Conservation (phyloP, 176 grass and related monocot genomes). For the Phragmites australis region DNA sequence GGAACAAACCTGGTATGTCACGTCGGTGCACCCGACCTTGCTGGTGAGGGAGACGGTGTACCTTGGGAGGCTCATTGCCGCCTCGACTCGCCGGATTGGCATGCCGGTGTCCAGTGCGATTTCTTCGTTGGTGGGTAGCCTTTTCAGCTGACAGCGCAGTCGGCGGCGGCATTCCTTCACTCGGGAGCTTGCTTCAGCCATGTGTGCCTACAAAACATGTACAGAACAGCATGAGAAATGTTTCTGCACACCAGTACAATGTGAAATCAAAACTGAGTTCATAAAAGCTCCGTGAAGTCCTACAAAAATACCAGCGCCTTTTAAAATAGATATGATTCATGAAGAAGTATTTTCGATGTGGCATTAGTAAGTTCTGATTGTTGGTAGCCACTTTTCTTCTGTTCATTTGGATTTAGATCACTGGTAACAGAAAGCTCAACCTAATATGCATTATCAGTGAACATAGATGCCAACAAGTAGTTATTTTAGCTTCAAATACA, state of each 20-base stretch:
- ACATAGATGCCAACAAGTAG: too few relatives aligned
- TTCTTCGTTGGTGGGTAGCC: constrained; percentile 62
- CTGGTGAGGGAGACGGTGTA: constrained; percentile 60
- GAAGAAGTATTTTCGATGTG: too few relatives aligned
- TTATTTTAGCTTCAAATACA: too few relatives aligned
- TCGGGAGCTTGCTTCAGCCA: constrained; percentile 69
- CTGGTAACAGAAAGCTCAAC: too few relatives aligned
- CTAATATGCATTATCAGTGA: too few relatives aligned
- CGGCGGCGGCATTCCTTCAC: constrained; percentile 57
- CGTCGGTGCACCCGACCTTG: constrained; percentile 59
- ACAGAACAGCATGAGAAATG: not conserved
- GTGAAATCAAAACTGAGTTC: not conserved
- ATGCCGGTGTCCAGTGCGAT: constrained; percentile 65
- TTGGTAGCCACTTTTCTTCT: too few relatives aligned
- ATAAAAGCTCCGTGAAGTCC: not conserved
- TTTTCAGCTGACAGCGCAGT: constrained; percentile 51
- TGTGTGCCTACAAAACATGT: constrained; percentile 38
- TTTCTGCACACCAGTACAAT: not conserved
- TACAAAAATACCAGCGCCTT: too few relatives aligned
- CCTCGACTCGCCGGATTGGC: constrained; percentile 54
- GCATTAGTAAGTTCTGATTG: too few relatives aligned
- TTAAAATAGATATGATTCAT: too few relatives aligned
- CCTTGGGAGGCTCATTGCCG: constrained; percentile 66
- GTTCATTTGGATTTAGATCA: too few relatives aligned
- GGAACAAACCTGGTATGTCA: constrained; percentile 66